Base-by-base conservation (phyloP, 75 land plant genomes). In the Cryptomeria japonica region DNA sequence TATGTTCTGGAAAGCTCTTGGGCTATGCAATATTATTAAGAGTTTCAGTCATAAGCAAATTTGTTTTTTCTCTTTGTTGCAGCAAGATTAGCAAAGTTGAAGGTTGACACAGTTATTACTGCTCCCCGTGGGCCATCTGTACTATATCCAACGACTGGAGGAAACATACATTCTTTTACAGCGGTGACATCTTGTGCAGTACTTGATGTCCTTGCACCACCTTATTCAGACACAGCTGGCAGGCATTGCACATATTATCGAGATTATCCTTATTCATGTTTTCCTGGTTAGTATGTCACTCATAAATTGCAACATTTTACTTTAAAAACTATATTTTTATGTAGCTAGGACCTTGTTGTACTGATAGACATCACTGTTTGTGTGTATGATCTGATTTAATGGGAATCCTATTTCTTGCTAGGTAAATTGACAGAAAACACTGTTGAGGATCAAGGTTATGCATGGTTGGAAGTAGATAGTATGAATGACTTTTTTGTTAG, bases 161-260 rank as follows among this genome's bases (percentile, higher is more conserved):
- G 99, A 2, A 98, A 98, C 87, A 76, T 98, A 37, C 99, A 98
- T 85, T 94, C 97, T 86, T 98, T 98, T 86, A 97, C 99, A 42
- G 99, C 98, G 14, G 89, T 97, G 42, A 91, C 99, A 34, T 92
- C 99, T 15, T 97, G 99, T 92, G 99, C 99, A 56, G 92, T 98
- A 38, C 94, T 98, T 53, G 99, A 98, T 86, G 90, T 98, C 64
- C 95, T 98, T 37, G 92, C 99, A 49, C 99, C 99, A 56, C 99
- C 99, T 37, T 98, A 98, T 83, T 91, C 88, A 32, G 91, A 94
- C 68, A 41, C 86, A 70, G 89, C 89, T 37, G 99, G 99, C 80
- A 91, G 99, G 90, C 89, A 84, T 87, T 98, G 99, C 84, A 95
- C 97, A 82, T 98, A 98, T 89, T 98, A 98, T 84, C 92, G 87